phyloP scores from a whole-genome alignment of 2,329 filamentous ascomycete species.

The Ustulina deusta region DNA sequence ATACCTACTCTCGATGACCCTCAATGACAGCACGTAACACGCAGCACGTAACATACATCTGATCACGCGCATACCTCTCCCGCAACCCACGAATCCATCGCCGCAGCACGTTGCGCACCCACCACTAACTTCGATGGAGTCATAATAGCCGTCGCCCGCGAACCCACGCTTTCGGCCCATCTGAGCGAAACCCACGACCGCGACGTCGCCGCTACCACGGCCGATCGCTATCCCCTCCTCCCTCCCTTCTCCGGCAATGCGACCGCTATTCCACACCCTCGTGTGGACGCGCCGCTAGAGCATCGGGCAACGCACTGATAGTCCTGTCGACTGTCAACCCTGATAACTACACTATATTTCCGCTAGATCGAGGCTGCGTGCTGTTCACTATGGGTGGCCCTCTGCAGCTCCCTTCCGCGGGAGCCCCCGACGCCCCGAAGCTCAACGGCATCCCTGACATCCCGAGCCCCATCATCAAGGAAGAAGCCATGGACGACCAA shows the following conservation, averaged over 20 bases:
- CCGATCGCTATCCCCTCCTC: not conserved
- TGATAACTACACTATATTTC: not conserved
- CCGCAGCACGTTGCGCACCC: not conserved
- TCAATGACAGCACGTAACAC: constrained; percentile 11
- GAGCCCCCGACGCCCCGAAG: constrained; percentile 35
- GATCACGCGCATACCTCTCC: not conserved
- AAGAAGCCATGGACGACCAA: constrained; percentile 45
- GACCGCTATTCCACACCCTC: constrained; percentile 29
- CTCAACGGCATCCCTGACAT: constrained; percentile 31
- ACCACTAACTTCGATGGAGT: constrained; percentile 18
- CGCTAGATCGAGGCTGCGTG: constrained; percentile 14
- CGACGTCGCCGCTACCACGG: not conserved
- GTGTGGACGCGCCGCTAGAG: constrained; percentile 29
- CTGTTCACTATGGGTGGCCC: constrained; percentile 29
- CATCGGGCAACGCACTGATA: constrained; percentile 8
- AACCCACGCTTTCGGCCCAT: not conserved
- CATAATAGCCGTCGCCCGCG: not conserved
- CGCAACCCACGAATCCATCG: constrained; percentile 12
- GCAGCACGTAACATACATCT: not conserved
- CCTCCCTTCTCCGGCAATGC: constrained; percentile 31
- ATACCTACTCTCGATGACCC: not conserved
- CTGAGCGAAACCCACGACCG: not conserved
- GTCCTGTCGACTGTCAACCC: not conserved
- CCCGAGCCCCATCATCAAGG: constrained; percentile 44
- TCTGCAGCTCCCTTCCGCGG: constrained; percentile 28